Evolutionary conservation across 805 yeast species (phyloP).

Genomic region (Metschnikowia lochheadii): DNA sequence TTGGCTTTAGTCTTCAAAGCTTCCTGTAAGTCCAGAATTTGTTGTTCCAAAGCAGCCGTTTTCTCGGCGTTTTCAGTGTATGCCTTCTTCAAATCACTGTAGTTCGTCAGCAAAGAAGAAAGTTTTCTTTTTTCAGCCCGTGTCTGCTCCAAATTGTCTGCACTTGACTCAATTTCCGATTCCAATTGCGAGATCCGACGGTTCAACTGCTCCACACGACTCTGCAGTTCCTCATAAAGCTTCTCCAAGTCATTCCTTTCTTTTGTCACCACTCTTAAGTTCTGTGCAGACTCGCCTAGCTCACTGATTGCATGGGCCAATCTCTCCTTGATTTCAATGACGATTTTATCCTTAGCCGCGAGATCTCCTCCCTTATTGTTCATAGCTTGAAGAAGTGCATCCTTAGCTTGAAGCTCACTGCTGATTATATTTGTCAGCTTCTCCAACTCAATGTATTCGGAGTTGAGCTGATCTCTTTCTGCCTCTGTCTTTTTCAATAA

Average conservation of each 20-base stretch:
- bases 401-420: conserved; percentile 17
- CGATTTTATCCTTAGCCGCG: conserved; percentile 18
- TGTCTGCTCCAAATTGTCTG: conserved; percentile 4
- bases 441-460: conserved; percentile 13
- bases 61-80: conserved; percentile 4
- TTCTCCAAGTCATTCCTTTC: conserved; percentile 11
- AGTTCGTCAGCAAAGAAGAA: conserved; percentile 4
- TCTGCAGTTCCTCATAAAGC: conserved; percentile 1
- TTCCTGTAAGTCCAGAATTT: conserved; percentile 6
- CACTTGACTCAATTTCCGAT: neutral
- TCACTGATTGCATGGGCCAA: conserved; percentile 15
- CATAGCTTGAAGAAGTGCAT: conserved; percentile 16
- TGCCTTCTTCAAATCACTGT: conserved; percentile 4
- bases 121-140: conserved; percentile 8
- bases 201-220: neutral
- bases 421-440: conserved; percentile 16
- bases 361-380: conserved; percentile 16
- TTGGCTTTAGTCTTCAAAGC: conserved; percentile 1
- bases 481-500: conserved; percentile 2
- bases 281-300: conserved; percentile 15
- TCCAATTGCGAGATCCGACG: conserved; percentile 7
- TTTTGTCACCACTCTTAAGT: conserved; percentile 7
- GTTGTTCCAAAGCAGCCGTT: conserved; percentile 5
- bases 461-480: conserved; percentile 11
- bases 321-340: conserved; percentile 16